Conservation (phyloP, 163 green algal species). For the Chlamydomonas reinhardtii region DNA sequence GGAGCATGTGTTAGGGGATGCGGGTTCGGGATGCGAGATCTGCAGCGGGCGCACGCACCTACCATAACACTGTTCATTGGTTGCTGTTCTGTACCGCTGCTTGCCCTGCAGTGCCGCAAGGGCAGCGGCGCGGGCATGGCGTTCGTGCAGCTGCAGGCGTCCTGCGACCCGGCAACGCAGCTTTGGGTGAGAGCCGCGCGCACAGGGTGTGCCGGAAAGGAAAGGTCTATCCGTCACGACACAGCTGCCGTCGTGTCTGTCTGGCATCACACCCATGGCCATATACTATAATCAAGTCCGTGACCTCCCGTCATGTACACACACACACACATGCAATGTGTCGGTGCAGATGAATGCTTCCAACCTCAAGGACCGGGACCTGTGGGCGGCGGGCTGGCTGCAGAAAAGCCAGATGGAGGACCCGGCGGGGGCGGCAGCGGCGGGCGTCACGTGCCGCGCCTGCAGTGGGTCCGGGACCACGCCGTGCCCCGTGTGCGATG, state of each 20-base stretch:
- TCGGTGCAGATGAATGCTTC: conserved; percentile 27
- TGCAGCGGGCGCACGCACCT: too few species aligned
- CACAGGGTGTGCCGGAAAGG: too few species aligned
- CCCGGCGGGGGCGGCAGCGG: neutral
- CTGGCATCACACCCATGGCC: too few species aligned
- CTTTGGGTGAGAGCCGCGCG: conserved; percentile 48
- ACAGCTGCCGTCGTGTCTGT: too few species aligned
- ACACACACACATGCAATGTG: too few species aligned
- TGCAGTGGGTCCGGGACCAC: conserved; percentile 34
- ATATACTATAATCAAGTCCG: too few species aligned
- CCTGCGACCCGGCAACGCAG: conserved; percentile 42
- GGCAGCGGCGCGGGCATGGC: neutral
- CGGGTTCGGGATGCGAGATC: too few species aligned
- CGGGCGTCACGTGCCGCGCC: conserved; percentile 17
- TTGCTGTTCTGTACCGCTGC: too few species aligned
- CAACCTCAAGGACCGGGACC: conserved; percentile 48
- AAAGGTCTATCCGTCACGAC: too few species aligned
- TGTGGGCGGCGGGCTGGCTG: conserved; percentile 55
- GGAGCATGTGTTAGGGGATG: too few species aligned
- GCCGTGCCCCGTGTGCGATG: conserved; percentile 28
- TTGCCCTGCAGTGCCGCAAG: conserved; percentile 25
- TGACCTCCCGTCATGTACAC: too few species aligned
- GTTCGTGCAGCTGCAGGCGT: conserved; percentile 51
- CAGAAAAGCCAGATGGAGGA: conserved; percentile 49
- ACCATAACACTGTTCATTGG: too few species aligned